Evolutionary conservation across 768 basidiomycete species (phyloP), one percentile per base, ranked within the genome.

Genomic region (Xanthoconium stramineum): DNA sequence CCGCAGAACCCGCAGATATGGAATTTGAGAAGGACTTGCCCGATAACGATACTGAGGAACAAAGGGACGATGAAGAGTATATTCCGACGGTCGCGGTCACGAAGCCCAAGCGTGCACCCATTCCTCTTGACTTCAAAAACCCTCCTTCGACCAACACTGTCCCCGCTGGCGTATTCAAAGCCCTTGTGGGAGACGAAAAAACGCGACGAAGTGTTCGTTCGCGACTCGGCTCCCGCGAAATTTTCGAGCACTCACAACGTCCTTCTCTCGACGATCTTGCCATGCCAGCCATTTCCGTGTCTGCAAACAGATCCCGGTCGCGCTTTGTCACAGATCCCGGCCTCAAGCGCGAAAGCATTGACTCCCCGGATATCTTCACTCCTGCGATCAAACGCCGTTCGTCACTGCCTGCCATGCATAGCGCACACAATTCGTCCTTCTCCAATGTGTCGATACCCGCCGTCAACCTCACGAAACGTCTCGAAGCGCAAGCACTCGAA

Each of bases 101-200:
- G 13, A 79, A 76, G 60, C 63, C 77, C 36, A 88, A 83, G 67
- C 86, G 88, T 43, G 83, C 89, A 7, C 91, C 89, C 11, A 85
- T 91, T 55, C 89, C 89, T 15, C 67, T 83, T n/a, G 89, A 92
- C 69, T 94, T 91, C 75, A 83, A 77, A 65, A 83, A 83, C 55
- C 78, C 83, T 17, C 70, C 78, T 13, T 80, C 80, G 15, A 83
- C 76, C 35, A 91, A 89, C 63, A 93, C 88, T 7, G 86, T 92
- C 10, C 91, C 91, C 19, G 91, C 91, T 35, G 89, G 89, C 3
- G 65, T 93, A 53, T 94, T 94, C 80, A 92, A 92, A 73, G 88
- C 89, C 12, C 76, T 91, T 48, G 84, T 80, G 29, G 66, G 65
- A 19, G 89, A 91, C 44, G 88, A 88, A 58, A 79, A 85, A 43